Conservation (phyloP, 495 filamentous ascomycete genomes). For the Cetradonia linearis region DNA sequence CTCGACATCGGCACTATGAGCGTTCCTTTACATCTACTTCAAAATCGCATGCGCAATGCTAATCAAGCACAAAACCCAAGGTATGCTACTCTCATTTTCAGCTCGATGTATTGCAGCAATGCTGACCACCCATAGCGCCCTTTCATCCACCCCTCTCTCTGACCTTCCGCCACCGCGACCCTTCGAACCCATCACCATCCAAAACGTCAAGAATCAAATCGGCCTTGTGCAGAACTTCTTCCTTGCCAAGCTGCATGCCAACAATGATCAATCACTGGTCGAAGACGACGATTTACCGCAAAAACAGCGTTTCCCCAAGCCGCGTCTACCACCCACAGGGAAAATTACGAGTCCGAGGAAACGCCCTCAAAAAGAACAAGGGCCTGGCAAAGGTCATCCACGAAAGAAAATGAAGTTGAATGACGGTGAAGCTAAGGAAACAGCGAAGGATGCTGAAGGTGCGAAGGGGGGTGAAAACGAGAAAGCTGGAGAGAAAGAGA, state of each 20-base stretch:
- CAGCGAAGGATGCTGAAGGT: conserved; percentile 16
- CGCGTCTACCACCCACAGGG: conserved; percentile 85
- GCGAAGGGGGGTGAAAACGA: conserved; percentile 12
- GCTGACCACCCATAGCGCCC: conserved; percentile 29
- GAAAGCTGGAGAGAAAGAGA: conserved; percentile 24
- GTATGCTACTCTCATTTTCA: conserved; percentile 32
- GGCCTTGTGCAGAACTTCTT: conserved; percentile 85
- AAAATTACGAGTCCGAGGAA: conserved; percentile 91
- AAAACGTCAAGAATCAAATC: conserved; percentile 68
- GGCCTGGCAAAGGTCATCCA: conserved; percentile 49
- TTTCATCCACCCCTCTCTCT: conserved; percentile 35
- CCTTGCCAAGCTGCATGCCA: conserved; percentile 71
- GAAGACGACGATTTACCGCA: conserved; percentile 92
- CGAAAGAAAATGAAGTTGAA: conserved; percentile 55
- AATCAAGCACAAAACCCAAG: conserved; percentile 65
- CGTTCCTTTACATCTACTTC: conserved; percentile 88
- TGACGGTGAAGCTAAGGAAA: conserved; percentile 25
- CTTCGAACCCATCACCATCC: conserved; percentile 67
- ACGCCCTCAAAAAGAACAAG: conserved; percentile 66
- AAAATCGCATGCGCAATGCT: conserved; percentile 75
- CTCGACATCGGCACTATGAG: conserved; percentile 75
- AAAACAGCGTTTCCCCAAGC: conserved; percentile 85
- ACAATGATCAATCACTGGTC: conserved; percentile 68
- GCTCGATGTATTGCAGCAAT: conserved; percentile 14
- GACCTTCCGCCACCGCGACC: conserved; percentile 59